Conservation (phyloP, 768 basidiomycete genomes). For the Daedaleopsis nitida region DNA sequence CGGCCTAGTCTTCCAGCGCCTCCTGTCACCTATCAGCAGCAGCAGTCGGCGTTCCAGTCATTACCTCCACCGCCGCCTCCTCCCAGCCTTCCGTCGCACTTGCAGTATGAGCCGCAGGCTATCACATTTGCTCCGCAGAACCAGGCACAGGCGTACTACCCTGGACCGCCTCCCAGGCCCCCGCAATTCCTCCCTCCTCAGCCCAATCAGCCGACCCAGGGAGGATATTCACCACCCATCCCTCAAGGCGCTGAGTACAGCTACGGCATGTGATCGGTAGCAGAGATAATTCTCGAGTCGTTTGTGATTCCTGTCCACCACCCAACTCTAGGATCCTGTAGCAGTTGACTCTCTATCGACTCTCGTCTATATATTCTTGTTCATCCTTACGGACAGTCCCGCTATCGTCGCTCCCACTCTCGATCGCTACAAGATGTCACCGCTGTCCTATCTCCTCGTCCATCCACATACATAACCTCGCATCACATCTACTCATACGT, state of each 20-base stretch:
- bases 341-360: conserved; percentile 3
- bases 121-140: conserved; percentile 3
- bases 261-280: conserved; percentile 14
- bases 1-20: conserved; percentile 47
- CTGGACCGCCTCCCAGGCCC: conserved; percentile 33
- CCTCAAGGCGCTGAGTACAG: conserved; percentile 17
- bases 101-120: conserved; percentile 15
- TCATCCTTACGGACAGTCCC: conserved; percentile 6
- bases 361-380: not conserved
- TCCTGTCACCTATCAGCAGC: conserved; percentile 34
- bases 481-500: not conserved
- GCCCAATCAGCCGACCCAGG: conserved; percentile 14
- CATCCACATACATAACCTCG: not conserved
- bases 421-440: not conserved
- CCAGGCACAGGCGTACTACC: conserved; percentile 26
- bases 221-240: conserved; percentile 18
- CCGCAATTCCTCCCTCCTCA: conserved; percentile 19
- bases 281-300: not conserved
- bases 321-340: conserved; percentile 2
- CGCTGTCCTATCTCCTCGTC: not conserved
- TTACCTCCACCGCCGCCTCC: conserved; percentile 28
- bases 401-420: conserved; percentile 10
- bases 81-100: conserved; percentile 22
- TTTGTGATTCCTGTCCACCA: not conserved
- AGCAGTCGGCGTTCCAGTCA: conserved; percentile 21